Percentiles rank a stretch among this genome's conserved stretches.
Evolutionary conservation across 2,329 filamentous ascomycete species (phyloP).

Genomic region (Lecanosticta acicola): DNA sequence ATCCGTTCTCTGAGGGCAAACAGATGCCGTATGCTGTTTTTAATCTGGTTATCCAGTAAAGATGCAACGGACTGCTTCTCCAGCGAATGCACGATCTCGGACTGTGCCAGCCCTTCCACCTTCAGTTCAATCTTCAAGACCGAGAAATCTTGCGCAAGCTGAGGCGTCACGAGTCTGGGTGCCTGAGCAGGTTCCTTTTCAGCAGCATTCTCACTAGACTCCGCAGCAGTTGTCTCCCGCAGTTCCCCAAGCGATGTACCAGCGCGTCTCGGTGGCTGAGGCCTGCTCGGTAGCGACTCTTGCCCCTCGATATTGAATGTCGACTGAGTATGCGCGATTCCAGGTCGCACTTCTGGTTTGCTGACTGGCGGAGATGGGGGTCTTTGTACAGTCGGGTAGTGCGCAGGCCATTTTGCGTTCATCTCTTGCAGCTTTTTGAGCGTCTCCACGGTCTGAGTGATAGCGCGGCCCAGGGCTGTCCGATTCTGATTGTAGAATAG

Average conservation of each 20-base stretch:
- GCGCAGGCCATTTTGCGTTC: conserved; percentile 87
- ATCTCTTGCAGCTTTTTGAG: conserved; percentile 78
- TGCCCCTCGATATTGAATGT: conserved; percentile 46
- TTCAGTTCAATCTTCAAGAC: conserved; percentile 92
- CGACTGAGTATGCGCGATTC: conserved; percentile 59
- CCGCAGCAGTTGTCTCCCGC: conserved; percentile 49
- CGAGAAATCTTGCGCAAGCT: conserved; percentile 93
- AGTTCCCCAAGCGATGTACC: conserved; percentile 63
- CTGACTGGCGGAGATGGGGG: conserved; percentile 41
- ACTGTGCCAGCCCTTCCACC: conserved; percentile 76
- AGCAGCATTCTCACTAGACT: conserved; percentile 60
- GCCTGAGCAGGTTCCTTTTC: conserved; percentile 62
- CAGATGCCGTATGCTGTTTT: conserved; percentile 86
- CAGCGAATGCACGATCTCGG: conserved; percentile 87
- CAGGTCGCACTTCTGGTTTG: conserved; percentile 54
- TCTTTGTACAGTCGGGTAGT: conserved; percentile 81
- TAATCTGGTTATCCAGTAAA: conserved; percentile 87
- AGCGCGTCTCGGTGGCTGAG: conserved; percentile 58
- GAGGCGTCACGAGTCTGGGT: conserved; percentile 79
- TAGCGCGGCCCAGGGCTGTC: conserved; percentile 77
- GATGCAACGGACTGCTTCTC: conserved; percentile 89
- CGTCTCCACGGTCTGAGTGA: conserved; percentile 78
- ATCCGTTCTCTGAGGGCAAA: conserved; percentile 83
- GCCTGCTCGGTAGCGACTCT: conserved; percentile 41
- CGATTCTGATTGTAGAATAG: conserved; percentile 93